A percentile compares a stretch with the other conserved stretches of the same genome.
Evolutionary conservation across 2,329 filamentous ascomycete species (phyloP).

Genomic region (Aspergillus proliferans): DNA sequence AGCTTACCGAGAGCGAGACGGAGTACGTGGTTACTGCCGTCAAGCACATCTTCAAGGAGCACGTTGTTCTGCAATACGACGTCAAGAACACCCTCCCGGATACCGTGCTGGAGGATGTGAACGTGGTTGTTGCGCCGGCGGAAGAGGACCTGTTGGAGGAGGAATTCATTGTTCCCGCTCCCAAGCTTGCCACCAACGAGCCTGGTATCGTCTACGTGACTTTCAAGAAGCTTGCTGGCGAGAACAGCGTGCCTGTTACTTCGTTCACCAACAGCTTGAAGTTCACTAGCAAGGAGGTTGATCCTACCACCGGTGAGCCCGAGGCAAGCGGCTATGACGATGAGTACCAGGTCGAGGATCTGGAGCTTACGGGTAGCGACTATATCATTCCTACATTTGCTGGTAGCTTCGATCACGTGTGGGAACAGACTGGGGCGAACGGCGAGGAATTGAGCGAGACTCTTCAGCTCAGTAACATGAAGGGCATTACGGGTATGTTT

Average conservation of each 20-base stretch:
- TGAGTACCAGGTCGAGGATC: conserved; percentile 92
- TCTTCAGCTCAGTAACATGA: conserved; percentile 76
- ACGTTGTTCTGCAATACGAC: conserved; percentile 92
- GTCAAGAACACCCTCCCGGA: conserved; percentile 95
- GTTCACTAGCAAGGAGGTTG: conserved; percentile 97
- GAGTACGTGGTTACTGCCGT: conserved; percentile 91
- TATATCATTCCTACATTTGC: conserved; percentile 92
- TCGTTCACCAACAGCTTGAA: conserved; percentile 90
- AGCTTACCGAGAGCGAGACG: conserved; percentile 93
- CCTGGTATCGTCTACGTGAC: conserved; percentile 92
- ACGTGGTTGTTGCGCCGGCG: conserved; percentile 69
- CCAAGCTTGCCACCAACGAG: conserved; percentile 74
- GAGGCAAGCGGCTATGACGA: conserved; percentile 93
- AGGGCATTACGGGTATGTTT: conserved; percentile 80
- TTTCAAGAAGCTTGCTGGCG: conserved; percentile 76
- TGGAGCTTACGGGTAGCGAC: conserved; percentile 85
- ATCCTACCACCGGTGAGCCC: conserved; percentile 85
- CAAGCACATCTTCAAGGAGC: conserved; percentile 97
- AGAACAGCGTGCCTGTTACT: conserved; percentile 67
- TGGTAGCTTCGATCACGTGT: conserved; percentile 90
- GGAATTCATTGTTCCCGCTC: conserved; percentile 86
- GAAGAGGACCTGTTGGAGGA: conserved; percentile 72
- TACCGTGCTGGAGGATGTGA: conserved; percentile 84
- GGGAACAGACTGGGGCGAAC: conserved; percentile 85
- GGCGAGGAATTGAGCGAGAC: conserved; percentile 91